phyloP scores from a whole-genome alignment of 2,329 filamentous ascomycete species.

The Aureobasidium sp. region DNA sequence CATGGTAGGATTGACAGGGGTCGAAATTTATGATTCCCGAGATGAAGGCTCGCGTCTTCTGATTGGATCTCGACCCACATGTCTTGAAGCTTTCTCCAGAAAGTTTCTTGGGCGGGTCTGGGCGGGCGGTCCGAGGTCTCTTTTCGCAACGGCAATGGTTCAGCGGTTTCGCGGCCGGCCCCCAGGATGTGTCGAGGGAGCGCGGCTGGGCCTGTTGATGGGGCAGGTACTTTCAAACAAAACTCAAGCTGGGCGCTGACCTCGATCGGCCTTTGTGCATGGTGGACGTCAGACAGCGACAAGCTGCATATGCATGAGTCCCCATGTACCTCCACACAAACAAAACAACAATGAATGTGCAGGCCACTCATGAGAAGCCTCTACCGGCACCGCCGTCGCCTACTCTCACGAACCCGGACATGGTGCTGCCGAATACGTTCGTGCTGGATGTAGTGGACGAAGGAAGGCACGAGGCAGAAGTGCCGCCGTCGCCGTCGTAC shows the following conservation, averaged over 20 bases:
- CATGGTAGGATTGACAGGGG: background rate
- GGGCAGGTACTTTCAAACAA: background rate
- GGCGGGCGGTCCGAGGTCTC: background rate
- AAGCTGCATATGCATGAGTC: background rate
- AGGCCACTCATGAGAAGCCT: slow-evolving; percentile 17
- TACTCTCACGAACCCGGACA: slow-evolving; percentile 85
- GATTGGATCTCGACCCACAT: background rate
- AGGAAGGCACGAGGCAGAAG: slow-evolving; percentile 10
- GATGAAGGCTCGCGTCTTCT: background rate
- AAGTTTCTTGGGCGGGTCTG: background rate
- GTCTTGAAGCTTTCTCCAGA: slow-evolving; percentile 6
- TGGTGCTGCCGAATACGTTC: slow-evolving; percentile 68
- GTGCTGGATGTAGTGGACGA: slow-evolving; percentile 19
- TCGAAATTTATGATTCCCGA: background rate
- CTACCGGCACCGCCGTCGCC: slow-evolving; percentile 55
- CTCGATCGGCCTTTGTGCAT: background rate
- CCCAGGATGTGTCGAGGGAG: background rate
- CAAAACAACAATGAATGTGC: slow-evolving; percentile 8
- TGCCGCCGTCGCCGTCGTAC: slow-evolving; percentile 19
- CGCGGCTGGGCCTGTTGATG: background rate
- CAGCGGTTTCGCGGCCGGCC: background rate
- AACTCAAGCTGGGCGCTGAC: background rate
- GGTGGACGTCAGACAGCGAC: background rate
- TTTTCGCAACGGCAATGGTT: background rate
- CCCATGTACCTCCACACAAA: background rate